phyloP scores from a whole-genome alignment of 345 rosid genomes.

The Raphanus sativus region DNA sequence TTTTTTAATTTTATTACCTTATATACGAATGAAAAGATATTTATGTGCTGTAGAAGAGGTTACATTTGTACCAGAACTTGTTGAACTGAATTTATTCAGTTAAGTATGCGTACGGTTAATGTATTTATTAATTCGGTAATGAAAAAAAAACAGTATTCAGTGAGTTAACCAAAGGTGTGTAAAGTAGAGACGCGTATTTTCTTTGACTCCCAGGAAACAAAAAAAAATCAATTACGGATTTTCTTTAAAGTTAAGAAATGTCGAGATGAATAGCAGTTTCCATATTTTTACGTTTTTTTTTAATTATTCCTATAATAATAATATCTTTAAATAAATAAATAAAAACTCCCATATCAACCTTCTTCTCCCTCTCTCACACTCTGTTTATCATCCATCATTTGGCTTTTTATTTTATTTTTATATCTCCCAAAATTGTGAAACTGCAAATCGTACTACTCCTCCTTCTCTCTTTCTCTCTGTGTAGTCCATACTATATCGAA shows the following conservation, averaged over 20 bases:
- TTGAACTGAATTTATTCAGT: neutral
- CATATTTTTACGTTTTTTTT: conserved; percentile 1
- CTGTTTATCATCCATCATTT: neutral
- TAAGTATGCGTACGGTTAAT: neutral
- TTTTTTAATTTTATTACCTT: conserved; percentile 2
- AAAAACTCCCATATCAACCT: neutral
- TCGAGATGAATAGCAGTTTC: conserved; percentile 15
- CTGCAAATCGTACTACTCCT: conserved; percentile 10
- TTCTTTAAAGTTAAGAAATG: conserved; percentile 43
- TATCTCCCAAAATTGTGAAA: conserved; percentile 13
- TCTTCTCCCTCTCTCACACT: neutral
- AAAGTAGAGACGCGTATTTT: conserved; percentile 29
- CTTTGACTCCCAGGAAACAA: neutral
- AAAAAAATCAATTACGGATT: conserved; percentile 16
- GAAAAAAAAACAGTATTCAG: neutral
- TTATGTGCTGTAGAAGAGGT: neutral
- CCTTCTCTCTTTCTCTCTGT: neutral
- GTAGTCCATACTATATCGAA: neutral
- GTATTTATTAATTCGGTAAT: neutral
- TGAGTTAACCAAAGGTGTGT: neutral
- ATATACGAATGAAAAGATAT: neutral
- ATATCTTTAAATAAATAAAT: too few species aligned
- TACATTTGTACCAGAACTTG: neutral
- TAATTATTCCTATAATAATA: neutral
- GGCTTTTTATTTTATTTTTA: neutral